Base-by-base conservation (phyloP, 2,329 filamentous ascomycete genomes). In the Aspergillus niger region DNA sequence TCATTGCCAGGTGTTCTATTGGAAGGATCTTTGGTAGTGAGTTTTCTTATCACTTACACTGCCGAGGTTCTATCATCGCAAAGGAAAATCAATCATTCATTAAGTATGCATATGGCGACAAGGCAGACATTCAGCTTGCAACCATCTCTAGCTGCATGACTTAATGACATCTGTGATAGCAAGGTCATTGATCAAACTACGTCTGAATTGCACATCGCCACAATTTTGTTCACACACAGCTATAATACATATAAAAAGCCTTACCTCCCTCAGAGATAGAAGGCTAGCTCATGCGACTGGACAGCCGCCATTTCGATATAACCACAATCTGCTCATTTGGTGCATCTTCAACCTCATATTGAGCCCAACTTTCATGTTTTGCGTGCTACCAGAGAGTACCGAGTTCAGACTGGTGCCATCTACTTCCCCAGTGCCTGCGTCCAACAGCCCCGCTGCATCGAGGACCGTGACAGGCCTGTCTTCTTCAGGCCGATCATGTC, bases 301-400 rank as follows among this genome's bases (percentile, higher is more conserved):
- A 0, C 60, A 70, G 11, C 63, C 64, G 1, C 76, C 76, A 61
- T 76, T 76, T n/a, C 74, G 64, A 65, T 79, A 79, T 54, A 65
- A 61, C 77, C 77, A 79, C 28, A 79, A 64, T 7, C 76, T 70
- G 63, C 76, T 78, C 48, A 76, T 63, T 20, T 76, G 69, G 36
- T 73, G 75, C 48, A 78, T 69, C n/a, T 69, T 70, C 30, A 67
- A 41, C 26, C 22, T 43, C 17, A 44, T 43, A 48, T 54, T 32
- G 5, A 51, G n/a, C 39, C 30, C 53, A 8, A 36, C 15, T 20
- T 57, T 24, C 38, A 20, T 41, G 22, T 41, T 20, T 13, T 15
- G 32, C 13, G 10, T 38, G 13, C 13, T 36, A 10, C 44, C 26
- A 4, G 44, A 28, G 44, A 15, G 26, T n/a, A 30, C 15, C 44